phyloP scores from a whole-genome alignment of 345 rosid species.

The Carallia brachiata region DNA sequence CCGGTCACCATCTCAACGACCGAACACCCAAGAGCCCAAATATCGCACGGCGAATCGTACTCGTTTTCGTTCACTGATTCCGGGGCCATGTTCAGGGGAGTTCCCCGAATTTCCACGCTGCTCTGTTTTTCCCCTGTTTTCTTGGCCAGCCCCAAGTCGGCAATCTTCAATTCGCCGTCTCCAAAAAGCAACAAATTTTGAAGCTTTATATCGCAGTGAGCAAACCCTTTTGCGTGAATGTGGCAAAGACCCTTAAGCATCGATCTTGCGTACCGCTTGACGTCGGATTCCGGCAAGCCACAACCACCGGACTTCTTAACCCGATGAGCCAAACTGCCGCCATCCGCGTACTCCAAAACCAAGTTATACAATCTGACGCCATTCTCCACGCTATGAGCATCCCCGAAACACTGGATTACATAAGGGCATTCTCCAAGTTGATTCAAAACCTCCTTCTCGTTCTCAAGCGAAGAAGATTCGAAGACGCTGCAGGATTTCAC shows the following conservation, averaged over 20 bases:
- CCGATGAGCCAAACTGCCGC: slow-evolving; percentile 23
- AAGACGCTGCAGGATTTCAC: slow-evolving; percentile 26
- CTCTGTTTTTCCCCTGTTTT: slow-evolving; percentile 19
- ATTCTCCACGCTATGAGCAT: slow-evolving; percentile 17
- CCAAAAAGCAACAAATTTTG: slow-evolving; percentile 25
- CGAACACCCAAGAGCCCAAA: slow-evolving; percentile 41
- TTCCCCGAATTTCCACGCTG: slow-evolving; percentile 27
- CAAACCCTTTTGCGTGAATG: slow-evolving; percentile 34
- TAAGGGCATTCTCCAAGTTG: slow-evolving; percentile 17
- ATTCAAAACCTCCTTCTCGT: slow-evolving; percentile 24
- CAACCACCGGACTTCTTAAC: slow-evolving; percentile 24
- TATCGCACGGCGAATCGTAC: slow-evolving; percentile 28
- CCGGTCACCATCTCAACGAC: slow-evolving; percentile 39
- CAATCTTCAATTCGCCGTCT: slow-evolving; percentile 29
- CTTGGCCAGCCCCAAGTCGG: slow-evolving; percentile 32
- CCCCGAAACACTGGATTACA: slow-evolving; percentile 27
- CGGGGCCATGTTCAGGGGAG: slow-evolving; percentile 39
- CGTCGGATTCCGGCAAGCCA: slow-evolving; percentile 20
- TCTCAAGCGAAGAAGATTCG: slow-evolving; percentile 21
- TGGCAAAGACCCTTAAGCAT: slow-evolving; percentile 24
- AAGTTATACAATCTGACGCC: slow-evolving; percentile 15
- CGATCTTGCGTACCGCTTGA: slow-evolving; percentile 16
- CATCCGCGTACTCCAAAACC: slow-evolving; percentile 33
- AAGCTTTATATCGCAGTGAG: slow-evolving; percentile 38
- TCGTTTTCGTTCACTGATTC: slow-evolving; percentile 32